Base-by-base conservation (phyloP, 306 rosid species). In the Pyrus bretschneideri region DNA sequence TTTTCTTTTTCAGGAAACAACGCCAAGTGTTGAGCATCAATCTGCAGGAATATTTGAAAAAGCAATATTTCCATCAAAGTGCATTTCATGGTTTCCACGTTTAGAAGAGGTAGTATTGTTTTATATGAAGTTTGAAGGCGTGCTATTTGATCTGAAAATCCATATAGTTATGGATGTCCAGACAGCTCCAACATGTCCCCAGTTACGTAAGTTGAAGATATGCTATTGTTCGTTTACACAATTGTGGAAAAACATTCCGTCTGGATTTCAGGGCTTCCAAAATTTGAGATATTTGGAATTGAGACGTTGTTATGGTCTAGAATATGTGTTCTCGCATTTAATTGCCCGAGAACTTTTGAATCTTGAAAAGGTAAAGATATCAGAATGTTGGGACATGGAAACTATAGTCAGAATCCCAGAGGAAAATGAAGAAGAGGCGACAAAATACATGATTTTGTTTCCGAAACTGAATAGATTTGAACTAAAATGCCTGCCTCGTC, bases 361-460 rank as follows among this genome's bases (percentile, higher is more conserved):
- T 59, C 64, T 59, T 23, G 9, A 59, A 23, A 17, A 23, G 3
- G 3, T 59, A 22, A 0, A 1, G 0, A 23, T 59, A 23, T 1
- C 0, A 0, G 0, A 0, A 0, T 59, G 64, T 11, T 1, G 0
- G 8, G 1, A 11, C 1, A 11, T 59, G 18, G 8, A 23, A 59
- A 59, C 64, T 11, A 59, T 59, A 59, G 7, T 59, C 31, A 23
- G 31, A 59, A 11, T 2, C 18, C 0, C 31, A 23, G 30, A 22
- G 1, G 64, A 59, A 59, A 22, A 11, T 59, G 63, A 33, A 33
- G 1, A 33, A 5, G 35, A 59, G 30, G 64, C 12, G 13, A 22
- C 25, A 27, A 59, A 4, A 22, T 3, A 27, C 31, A 59, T 59
- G 64, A 59, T 11, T 11, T 23, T 59, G 31, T 59, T 59, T 59